Base-by-base conservation (phyloP, 2,329 filamentous ascomycete genomes). In the Talaromyces funiculosus region DNA sequence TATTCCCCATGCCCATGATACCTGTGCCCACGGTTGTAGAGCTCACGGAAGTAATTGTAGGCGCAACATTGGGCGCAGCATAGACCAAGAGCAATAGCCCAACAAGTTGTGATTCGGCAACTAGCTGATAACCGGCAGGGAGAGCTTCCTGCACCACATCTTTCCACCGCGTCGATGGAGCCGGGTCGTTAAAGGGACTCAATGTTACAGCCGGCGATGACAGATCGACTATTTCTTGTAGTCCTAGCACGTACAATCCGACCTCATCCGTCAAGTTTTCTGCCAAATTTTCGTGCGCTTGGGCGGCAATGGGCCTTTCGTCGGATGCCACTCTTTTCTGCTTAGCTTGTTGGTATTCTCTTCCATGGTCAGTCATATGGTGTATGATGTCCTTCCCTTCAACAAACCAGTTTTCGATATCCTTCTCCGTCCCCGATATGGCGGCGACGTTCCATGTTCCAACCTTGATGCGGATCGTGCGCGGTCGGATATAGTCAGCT, bases 371-470 rank as follows among this genome's bases (percentile, higher is more conserved):
- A 29, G 45, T 18, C 26, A 53, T 43, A 53, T 53, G 57, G 42
- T 31, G 51, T 22, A 56, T 59, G 31, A 75, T 26, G 5, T 89
- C 90, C 68, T 89, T 84, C 16, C 88, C 90, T 10, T 86, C 81
- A 7, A 95, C 83, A 72, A 99, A 97, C 94, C 94, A 99, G 33
- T 84, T 85, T 7, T 86, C 89, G 4, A 99, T 78, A 71, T 97
- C 94, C 66, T 90, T 90, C 73, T 96, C 92, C 0, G 91, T 92
- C 24, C 90, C 91, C 12, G 90, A 86, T 65, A 89, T 87, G 1
- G 88, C 87, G 3, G 92, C 94, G 16, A 96, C 90, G 75, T 99
- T 99, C 94, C 94, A 99, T 0, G 90, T 89, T 43, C 93, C 94
- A 56, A 99, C 83, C 76, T 97, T 97, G 74, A 99, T 84, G 65